Evolutionary conservation across 1,139 yeast genomes (phyloP), one percentile per base, ranked within the genome.

Genomic region (Suhomyces kunorum): DNA sequence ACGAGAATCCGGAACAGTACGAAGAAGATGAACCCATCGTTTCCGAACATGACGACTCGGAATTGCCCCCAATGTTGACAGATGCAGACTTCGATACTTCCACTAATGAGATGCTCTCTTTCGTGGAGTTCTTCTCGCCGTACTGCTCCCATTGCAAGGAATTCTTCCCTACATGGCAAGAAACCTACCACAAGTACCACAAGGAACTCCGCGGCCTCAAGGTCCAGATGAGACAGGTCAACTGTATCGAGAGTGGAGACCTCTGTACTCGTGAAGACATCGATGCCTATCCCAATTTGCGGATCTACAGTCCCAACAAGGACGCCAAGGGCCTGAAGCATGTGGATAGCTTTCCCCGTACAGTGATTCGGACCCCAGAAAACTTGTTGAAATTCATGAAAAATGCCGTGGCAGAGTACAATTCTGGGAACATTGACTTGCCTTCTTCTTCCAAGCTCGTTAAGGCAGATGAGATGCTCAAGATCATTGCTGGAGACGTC

Each of bases 191-290:
- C 18, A 58, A 56, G 11, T 74, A 71, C 55, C 55, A 65, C 22
- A 38, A 49, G 8, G 66, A 66, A 32, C 64, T 70, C 46, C 67
- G 74, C 34, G 43, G 59, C 18, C 49, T 74, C 41, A 70, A 74
- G 4, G 70, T 83, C 22, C 68, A 68, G 11, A 78, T 84, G 76
- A 68, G 74, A 42, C 92, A 84, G 55, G 90, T 85, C 16, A 77
- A 85, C 55, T 86, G 94, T 64, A 70, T 82, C 15, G 82, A 74
- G 36, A 76, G 79, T 56, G 90, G 89, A 8, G 92, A 85, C 57
- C 65, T 85, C 38, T 85, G 94, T 60, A 71, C 66, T 12, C 63
- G 80, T 18, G 88, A 86, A 59, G 68, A 70, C 8, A 73, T 86
- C 31, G 56, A 47, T 14, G 68, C 66, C 23, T 85, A 74, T 51